These are phyloP conservation scores for Sclerotiophoma versabilis DNA, from an alignment of 2,329 filamentous ascomycete genomes.

Conservation along the genomic window DNA sequence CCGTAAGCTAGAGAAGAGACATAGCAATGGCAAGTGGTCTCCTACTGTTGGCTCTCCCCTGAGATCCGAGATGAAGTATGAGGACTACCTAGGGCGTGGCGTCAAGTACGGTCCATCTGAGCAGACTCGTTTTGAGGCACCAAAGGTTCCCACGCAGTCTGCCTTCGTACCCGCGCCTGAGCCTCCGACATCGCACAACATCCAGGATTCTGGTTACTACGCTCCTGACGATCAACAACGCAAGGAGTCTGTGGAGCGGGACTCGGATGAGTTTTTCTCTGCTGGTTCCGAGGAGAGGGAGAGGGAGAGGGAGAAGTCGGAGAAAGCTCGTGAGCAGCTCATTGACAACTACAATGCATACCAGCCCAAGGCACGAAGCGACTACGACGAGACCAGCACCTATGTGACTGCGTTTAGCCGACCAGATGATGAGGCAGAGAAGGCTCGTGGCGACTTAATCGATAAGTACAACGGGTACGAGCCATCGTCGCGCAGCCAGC, in stretches of 20 bases:
- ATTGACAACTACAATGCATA: conserved; percentile 25
- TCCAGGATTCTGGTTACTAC: conserved; percentile 45
- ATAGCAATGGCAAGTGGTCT: conserved; percentile 51
- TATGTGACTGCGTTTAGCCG: conserved; percentile 17
- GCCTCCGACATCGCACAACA: conserved; percentile 23
- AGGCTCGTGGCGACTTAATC: conserved; percentile 13
- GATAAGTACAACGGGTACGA: conserved; percentile 12
- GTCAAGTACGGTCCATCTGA: conserved; percentile 16
- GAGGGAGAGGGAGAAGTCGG: conserved; percentile 30
- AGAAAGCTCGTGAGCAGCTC: conserved; percentile 22
- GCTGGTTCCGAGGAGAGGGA: conserved; percentile 42
- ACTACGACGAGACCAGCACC: conserved; percentile 17
- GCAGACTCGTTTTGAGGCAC: conserved; percentile 23
- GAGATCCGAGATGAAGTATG: conserved; percentile 53
- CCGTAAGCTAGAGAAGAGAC: conserved; percentile 57
- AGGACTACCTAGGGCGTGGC: conserved; percentile 50
- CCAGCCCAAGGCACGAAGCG: conserved; percentile 25
- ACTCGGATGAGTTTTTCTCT: conserved; percentile 45
- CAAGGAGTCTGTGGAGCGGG: conserved; percentile 31
- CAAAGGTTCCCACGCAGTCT: conserved; percentile 24
- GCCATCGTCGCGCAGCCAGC: conserved; percentile 15
- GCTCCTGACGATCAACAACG: conserved; percentile 39
- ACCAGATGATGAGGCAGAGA: conserved; percentile 10
- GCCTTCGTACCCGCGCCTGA: conserved; percentile 24
- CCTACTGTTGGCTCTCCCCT: conserved; percentile 54